These are phyloP conservation scores for Halocafeteria seosinensis DNA, from an alignment of 108 stramenopile species.

Conservation along the genomic window DNA sequence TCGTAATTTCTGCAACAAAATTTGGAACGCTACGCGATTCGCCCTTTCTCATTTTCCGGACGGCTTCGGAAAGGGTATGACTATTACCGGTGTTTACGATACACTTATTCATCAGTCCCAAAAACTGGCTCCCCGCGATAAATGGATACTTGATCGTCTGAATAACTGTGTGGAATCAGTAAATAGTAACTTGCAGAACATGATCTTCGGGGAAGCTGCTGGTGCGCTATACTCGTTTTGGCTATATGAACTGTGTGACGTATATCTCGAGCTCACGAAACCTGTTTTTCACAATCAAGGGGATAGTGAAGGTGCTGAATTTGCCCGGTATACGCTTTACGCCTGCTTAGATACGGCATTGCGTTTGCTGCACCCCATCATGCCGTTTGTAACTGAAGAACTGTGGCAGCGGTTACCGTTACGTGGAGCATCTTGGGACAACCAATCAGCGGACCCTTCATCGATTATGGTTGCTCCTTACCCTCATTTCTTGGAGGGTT, in stretches of 20 bases:
- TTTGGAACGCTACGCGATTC: constrained; percentile 87
- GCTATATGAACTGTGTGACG: constrained; percentile 84
- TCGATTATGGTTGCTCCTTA: constrained; percentile 88
- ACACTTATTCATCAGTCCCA: background rate
- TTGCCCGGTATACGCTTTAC: constrained; percentile 64
- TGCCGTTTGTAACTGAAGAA: constrained; percentile 98
- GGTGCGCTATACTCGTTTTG: constrained; percentile 63
- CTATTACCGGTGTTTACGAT: background rate
- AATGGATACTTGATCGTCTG: constrained; percentile 74
- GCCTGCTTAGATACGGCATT: constrained; percentile 65
- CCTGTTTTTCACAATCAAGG: too few relatives aligned
- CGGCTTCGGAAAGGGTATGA: too few relatives aligned
- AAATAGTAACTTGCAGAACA: constrained; percentile 49
- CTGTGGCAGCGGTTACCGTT: constrained; percentile 98
- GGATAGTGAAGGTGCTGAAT: too few relatives aligned
- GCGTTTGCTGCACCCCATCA: constrained; percentile 86
- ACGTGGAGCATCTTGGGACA: constrained; percentile 48
- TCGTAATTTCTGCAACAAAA: constrained; percentile 96
- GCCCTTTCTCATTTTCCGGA: constrained; percentile 56
- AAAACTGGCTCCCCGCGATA: constrained; percentile 57
- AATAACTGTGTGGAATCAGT: constrained; percentile 51
- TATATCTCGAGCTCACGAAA: constrained; percentile 93
- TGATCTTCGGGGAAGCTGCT: constrained; percentile 73
- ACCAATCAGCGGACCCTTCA: constrained; percentile 48
- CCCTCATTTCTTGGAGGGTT: constrained; percentile 47